Percentiles rank a stretch among this genome's conserved stretches.
These are phyloP conservation scores for Ceratobasidium sp. DNA, from an alignment of 1,284 basidiomycete species.

Conservation along the genomic window DNA sequence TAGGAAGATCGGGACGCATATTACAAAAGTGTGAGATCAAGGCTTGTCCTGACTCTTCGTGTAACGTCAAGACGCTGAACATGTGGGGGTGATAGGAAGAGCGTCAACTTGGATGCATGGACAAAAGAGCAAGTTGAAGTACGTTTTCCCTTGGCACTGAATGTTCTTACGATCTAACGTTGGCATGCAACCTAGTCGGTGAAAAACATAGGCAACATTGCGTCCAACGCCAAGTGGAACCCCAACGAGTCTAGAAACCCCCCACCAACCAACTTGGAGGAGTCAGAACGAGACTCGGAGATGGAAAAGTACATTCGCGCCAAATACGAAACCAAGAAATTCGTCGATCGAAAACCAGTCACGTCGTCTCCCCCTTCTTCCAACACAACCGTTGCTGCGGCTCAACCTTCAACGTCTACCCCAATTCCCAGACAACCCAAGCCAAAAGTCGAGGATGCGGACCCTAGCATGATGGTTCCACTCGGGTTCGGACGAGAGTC, in stretches of 20 bases:
- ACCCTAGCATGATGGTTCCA: conserved; percentile 17
- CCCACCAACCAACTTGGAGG: conserved; percentile 77
- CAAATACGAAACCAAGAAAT: conserved; percentile 51
- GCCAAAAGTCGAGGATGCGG: conserved; percentile 1
- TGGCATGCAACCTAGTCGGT: conserved; percentile 58
- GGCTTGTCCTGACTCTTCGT: not conserved
- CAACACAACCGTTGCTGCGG: not conserved
- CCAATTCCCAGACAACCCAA: conserved; percentile 9
- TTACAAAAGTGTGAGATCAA: conserved; percentile 75
- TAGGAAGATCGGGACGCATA: conserved; percentile 84
- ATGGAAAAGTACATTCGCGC: conserved; percentile 82
- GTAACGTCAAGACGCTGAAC: not conserved
- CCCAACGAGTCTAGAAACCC: conserved; percentile 76
- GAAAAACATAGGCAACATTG: conserved; percentile 75
- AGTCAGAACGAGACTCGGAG: conserved; percentile 79
- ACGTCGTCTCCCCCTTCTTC: conserved; percentile 19
- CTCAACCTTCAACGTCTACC: conserved; percentile 9
- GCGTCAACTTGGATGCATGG: conserved; percentile 81
- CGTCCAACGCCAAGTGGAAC: conserved; percentile 75
- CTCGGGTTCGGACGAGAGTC: conserved; percentile 34
- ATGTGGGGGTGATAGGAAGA: conserved; percentile 66
- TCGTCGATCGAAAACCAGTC: conserved; percentile 33
- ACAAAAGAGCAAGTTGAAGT: conserved; percentile 84
- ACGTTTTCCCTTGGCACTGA: conserved; percentile 46
- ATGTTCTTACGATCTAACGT: not conserved